These are phyloP conservation scores for Ophiostoma novo-ulmi DNA, from an alignment of 2,329 filamentous ascomycete genomes.

Conservation along the genomic window DNA sequence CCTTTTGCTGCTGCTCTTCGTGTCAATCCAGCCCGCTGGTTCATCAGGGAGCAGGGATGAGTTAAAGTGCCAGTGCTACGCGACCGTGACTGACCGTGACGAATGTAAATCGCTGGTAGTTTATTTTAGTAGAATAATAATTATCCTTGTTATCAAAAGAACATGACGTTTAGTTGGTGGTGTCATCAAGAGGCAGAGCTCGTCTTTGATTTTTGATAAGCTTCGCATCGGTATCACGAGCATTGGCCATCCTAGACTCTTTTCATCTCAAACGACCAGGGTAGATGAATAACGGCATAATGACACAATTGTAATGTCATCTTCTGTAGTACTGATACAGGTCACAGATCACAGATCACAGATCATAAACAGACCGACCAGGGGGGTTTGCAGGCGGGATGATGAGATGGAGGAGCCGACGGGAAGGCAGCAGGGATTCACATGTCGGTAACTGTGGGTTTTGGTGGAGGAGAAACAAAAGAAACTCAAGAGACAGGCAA, in stretches of 20 bases:
- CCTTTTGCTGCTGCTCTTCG: constrained; percentile 1
- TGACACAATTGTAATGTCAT: not conserved
- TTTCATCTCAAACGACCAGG: not conserved
- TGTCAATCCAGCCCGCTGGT: constrained; percentile 7
- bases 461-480: not conserved
- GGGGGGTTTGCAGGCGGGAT: not conserved
- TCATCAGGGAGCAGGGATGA: constrained; percentile 8
- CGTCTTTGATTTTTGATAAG: too few relatives aligned
- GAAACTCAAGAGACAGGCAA: not conserved
- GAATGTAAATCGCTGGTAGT: not conserved
- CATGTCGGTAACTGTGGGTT: not conserved
- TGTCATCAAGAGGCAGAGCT: too few relatives aligned
- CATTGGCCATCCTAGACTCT: not conserved
- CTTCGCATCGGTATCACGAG: not conserved
- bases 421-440: constrained; percentile 7
- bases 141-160: not conserved
- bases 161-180: too few relatives aligned
- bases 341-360: not conserved
- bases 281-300: not conserved
- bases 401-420: constrained; percentile 11
- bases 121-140: too few relatives aligned
- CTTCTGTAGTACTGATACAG: not conserved
- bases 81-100: constrained; percentile 9
- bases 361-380: not conserved
- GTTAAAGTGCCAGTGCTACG: constrained; percentile 4